Evolutionary conservation across 768 basidiomycete genomes (phyloP), one percentile per base, ranked within the genome.

Genomic region (Tephrocybe sp.): DNA sequence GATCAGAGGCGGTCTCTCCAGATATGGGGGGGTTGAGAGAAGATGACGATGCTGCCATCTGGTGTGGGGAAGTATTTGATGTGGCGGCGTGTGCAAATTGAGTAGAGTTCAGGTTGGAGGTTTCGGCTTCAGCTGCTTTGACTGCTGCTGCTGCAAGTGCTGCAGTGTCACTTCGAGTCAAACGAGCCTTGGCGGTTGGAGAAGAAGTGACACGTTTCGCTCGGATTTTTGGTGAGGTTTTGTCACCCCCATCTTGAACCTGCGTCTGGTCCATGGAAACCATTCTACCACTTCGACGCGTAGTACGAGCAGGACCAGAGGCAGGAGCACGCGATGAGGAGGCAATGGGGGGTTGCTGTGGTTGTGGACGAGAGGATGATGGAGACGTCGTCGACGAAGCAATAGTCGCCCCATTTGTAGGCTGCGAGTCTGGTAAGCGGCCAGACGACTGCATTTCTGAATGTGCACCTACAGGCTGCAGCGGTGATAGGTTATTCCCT

Each of bases 401-500:
- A 29, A 5, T 29, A 11, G 27, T 29, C 27, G 5, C 27, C 11
- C 27, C 27, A 29, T 29, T 29, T n/a, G n/a, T n/a, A n/a, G n/a
- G n/a, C n/a, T n/a, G n/a, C n/a, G n/a, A n/a, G n/a, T n/a, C n/a
- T n/a, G n/a, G n/a, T 29, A 29, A 29, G 27, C 27, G 6, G 27
- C 27, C 27, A 29, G n/a, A n/a, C n/a, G n/a, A n/a, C n/a, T n/a
- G n/a, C n/a, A n/a, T n/a, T n/a, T n/a, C n/a, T n/a, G n/a, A n/a
- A n/a, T n/a, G n/a, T n/a, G n/a, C n/a, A n/a, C n/a, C n/a, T n/a
- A n/a, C n/a, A n/a, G n/a, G n/a, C n/a, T n/a, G n/a, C n/a, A n/a
- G n/a, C n/a, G n/a, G n/a, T n/a, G n/a, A 51, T 62, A 47, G 50
- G 49, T 33, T 51, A 63, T 39, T 39, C 13, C 53, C 11, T 61